Percentiles rank a stretch among this genome's conserved stretches.
These are phyloP conservation scores for Xerocomellus dryophilus DNA, from an alignment of 768 basidiomycete species.

Conservation along the genomic window DNA sequence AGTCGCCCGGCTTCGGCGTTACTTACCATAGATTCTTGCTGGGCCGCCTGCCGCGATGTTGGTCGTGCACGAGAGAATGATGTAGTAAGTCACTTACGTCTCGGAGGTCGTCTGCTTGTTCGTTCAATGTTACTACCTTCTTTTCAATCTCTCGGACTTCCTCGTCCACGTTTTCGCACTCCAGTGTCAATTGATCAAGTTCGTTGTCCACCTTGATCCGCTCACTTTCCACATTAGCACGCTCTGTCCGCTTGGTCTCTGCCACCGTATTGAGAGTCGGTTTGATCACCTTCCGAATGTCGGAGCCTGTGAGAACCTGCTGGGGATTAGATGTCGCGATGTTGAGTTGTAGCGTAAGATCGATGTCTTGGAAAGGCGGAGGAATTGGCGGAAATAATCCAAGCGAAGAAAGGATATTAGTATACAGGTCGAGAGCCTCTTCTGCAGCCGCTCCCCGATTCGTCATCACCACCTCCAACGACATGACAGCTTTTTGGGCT, in stretches of 20 bases:
- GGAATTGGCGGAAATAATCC: conserved; percentile 76
- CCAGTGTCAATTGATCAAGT: conserved; percentile 69
- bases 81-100: conserved; percentile 51
- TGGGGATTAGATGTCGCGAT: conserved; percentile 69
- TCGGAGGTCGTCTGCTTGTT: conserved; percentile 77
- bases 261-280: conserved; percentile 72
- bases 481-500: conserved; percentile 67
- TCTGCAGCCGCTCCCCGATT: conserved; percentile 80
- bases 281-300: conserved; percentile 70
- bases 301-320: conserved; percentile 63
- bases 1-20: conserved; percentile 63
- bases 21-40: conserved; percentile 68
- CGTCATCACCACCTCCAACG: conserved; percentile 79
- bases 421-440: conserved; percentile 78
- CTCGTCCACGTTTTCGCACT: conserved; percentile 80
- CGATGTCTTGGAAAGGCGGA: conserved; percentile 65
- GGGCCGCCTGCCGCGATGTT: conserved; percentile 54
- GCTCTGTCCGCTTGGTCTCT: conserved; percentile 67
- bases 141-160: conserved; percentile 73
- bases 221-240: conserved; percentile 70
- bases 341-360: conserved; percentile 81
- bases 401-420: conserved; percentile 65
- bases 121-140: conserved; percentile 63
- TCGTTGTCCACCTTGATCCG: conserved; percentile 80
- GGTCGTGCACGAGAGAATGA: background rate